Evolutionary conservation across 2,329 filamentous ascomycete genomes (phyloP).

Genomic region (Ophiostoma triangulosporum): DNA sequence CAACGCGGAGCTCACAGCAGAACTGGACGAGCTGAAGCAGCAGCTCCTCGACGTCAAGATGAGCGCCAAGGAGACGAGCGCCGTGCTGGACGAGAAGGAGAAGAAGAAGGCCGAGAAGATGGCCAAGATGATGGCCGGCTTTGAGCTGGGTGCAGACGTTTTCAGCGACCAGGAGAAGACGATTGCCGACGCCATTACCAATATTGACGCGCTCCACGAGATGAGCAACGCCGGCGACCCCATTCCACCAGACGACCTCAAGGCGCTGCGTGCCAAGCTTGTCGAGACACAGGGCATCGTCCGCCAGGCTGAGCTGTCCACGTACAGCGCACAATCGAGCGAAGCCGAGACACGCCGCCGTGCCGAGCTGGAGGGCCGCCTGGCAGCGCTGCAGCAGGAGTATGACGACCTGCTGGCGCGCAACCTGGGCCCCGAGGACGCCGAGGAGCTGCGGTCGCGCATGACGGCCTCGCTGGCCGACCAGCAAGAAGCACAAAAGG

Average conservation of each 20-base stretch:
- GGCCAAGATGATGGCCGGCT: slow-evolving; percentile 99
- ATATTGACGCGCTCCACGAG: slow-evolving; percentile 66
- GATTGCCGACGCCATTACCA: slow-evolving; percentile 71
- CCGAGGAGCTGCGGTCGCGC: slow-evolving; percentile 69
- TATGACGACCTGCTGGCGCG: slow-evolving; percentile 73
- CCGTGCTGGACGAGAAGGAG: slow-evolving; percentile 90
- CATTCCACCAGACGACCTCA: slow-evolving; percentile 69
- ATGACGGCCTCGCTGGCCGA: slow-evolving; percentile 65
- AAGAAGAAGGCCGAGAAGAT: slow-evolving; percentile 98
- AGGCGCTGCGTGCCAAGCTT: slow-evolving; percentile 62
- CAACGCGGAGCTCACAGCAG: slow-evolving; percentile 79
- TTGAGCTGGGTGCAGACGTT: slow-evolving; percentile 82
- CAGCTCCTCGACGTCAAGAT: slow-evolving; percentile 92
- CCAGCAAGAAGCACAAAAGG: slow-evolving; percentile 58
- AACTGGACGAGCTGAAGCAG: slow-evolving; percentile 91
- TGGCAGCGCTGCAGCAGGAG: slow-evolving; percentile 62
- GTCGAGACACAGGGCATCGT: slow-evolving; percentile 86
- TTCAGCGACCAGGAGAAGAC: slow-evolving; percentile 87
- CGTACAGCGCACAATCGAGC: slow-evolving; percentile 55
- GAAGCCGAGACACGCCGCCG: slow-evolving; percentile 54
- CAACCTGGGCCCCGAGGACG: slow-evolving; percentile 65
- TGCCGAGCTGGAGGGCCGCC: slow-evolving; percentile 62
- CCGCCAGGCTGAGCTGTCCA: slow-evolving; percentile 77
- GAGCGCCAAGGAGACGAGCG: slow-evolving; percentile 85
- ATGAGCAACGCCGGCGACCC: slow-evolving; percentile 63